A percentile compares a stretch with the other conserved stretches of the same genome.
Conservation (phyloP, 495 filamentous ascomycete species). For the Aspergillus homomorphus region DNA sequence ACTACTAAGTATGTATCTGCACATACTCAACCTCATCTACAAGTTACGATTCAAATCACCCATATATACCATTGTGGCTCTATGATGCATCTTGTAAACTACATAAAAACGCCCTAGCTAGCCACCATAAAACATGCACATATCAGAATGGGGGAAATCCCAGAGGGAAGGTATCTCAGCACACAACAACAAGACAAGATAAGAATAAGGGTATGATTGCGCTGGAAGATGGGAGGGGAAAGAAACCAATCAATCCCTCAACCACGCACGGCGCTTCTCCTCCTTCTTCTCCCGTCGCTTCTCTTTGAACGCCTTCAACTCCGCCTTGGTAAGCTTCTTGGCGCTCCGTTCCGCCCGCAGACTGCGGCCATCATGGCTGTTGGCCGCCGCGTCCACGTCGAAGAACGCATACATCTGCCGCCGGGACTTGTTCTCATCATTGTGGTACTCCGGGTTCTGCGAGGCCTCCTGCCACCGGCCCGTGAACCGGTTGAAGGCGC, state of each 20-base stretch:
- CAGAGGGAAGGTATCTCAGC: slow-evolving; percentile 13
- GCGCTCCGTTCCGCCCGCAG: slow-evolving; percentile 84
- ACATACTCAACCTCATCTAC: background rate
- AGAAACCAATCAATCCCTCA: slow-evolving; percentile 62
- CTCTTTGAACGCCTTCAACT: slow-evolving; percentile 73
- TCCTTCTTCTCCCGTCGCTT: slow-evolving; percentile 85
- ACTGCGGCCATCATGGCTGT: slow-evolving; percentile 86
- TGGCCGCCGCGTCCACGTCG: slow-evolving; percentile 96
- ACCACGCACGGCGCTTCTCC: slow-evolving; percentile 89
- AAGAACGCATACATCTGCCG: slow-evolving; percentile 95
- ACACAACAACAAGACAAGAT: slow-evolving; percentile 1
- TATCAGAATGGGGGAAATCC: slow-evolving; percentile 1
- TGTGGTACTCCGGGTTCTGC: slow-evolving; percentile 69
- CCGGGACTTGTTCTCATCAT: slow-evolving; percentile 82
- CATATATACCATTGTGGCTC: slow-evolving; percentile 1
- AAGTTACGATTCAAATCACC: background rate
- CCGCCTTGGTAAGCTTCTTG: slow-evolving; percentile 83
- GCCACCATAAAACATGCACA: background rate
- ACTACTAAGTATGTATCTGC: too few relatives aligned
- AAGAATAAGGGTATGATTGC: background rate
- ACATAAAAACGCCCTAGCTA: background rate
- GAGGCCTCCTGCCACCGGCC: slow-evolving; percentile 71
- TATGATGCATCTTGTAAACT: background rate
- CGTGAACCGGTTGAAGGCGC: slow-evolving; percentile 87
- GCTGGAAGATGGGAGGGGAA: background rate